Evolutionary conservation across 179 eudicot genomes (phyloP).

Genomic region (Carnegiea gigantea): DNA sequence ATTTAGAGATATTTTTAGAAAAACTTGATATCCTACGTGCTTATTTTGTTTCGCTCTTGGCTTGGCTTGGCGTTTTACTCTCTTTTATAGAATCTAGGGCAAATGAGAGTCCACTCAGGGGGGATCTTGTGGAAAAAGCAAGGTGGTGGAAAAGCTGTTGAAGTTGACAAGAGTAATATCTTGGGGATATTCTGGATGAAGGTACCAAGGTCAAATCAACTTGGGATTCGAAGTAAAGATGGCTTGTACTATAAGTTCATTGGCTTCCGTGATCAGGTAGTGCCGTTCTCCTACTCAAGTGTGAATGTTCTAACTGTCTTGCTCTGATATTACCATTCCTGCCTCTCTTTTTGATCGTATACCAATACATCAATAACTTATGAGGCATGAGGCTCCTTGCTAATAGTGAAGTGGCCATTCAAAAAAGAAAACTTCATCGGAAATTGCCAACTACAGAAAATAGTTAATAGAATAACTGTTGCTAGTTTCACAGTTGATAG

Average conservation of each 20-base stretch:
- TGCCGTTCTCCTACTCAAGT: not conserved
- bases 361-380: not conserved
- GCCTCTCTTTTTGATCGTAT: not conserved
- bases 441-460: not conserved
- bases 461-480: not conserved
- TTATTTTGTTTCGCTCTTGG: not conserved
- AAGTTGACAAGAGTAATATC: conserved; percentile 71
- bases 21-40: not conserved
- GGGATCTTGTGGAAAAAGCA: conserved; percentile 92
- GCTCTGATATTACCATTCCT: not conserved
- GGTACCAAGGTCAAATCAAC: conserved; percentile 88
- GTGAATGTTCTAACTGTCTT: not conserved
- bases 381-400: not conserved
- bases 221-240: conserved; percentile 75
- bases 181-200: conserved; percentile 83
- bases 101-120: conserved; percentile 69
- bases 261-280: conserved; percentile 87
- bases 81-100: conserved; percentile 73
- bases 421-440: too few species aligned
- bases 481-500: not conserved
- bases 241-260: conserved; percentile 83
- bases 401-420: not conserved
- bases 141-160: conserved; percentile 93
- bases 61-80: conserved; percentile 1
- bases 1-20: not conserved